A percentile compares a stretch with the other conserved stretches of the same genome.
phyloP scores from a whole-genome alignment of 2,329 filamentous ascomycete species.

The Paraphoma sp. region DNA sequence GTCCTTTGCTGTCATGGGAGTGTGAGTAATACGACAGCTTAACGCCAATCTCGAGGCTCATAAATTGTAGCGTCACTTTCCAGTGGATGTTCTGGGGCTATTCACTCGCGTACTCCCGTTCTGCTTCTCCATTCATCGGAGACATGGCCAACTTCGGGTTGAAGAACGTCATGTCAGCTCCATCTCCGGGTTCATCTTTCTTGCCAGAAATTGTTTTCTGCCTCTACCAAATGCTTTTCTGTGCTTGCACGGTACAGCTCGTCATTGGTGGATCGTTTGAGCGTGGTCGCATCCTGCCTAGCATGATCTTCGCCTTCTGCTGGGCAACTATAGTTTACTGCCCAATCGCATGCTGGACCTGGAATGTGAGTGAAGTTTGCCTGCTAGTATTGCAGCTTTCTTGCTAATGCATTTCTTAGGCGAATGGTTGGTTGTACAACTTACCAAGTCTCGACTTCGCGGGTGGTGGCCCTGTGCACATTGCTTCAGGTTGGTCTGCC shows the following conservation, averaged over 20 bases:
- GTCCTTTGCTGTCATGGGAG: conserved; percentile 63
- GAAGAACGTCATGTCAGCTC: conserved; percentile 66
- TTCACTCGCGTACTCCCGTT: conserved; percentile 66
- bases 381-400: not conserved
- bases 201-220: conserved; percentile 72
- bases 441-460: conserved; percentile 67
- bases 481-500: conserved; percentile 67
- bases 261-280: conserved; percentile 70
- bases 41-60: conserved; percentile 3
- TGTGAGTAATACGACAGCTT: conserved; percentile 39
- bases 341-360: conserved; percentile 70
- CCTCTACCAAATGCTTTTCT: conserved; percentile 71
- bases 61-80: conserved; percentile 53
- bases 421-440: conserved; percentile 67
- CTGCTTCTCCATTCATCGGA: conserved; percentile 68
- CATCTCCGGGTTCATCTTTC: conserved; percentile 62
- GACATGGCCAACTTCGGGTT: conserved; percentile 67
- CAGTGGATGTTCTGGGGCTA: conserved; percentile 73
- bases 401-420: conserved; percentile 1
- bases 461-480: conserved; percentile 69
- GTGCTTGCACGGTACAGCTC: conserved; percentile 67
- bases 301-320: conserved; percentile 67
- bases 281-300: conserved; percentile 68
- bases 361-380: conserved; percentile 58
- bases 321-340: conserved; percentile 72